Base-by-base conservation (phyloP, 495 filamentous ascomycete species). In the Amorphotheca resinae region DNA sequence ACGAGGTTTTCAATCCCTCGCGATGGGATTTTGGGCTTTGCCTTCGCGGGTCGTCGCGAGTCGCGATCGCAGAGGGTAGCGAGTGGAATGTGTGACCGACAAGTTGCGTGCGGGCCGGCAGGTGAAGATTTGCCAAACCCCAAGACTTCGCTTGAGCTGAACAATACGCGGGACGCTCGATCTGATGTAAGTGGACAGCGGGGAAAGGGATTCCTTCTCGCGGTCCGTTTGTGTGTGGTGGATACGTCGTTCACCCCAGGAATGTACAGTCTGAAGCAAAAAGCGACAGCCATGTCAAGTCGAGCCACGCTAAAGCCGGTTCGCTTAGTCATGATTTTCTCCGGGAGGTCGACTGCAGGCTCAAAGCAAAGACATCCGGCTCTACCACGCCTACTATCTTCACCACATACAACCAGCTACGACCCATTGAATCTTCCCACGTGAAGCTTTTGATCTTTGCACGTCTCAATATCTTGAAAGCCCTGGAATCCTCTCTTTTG, bases 11-110 rank as follows among this genome's bases (percentile, higher is more conserved):
- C 14, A 23, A 33, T 43, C 35, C 3, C 21, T 26, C 20, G 28
- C 26, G 22, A 34, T 38, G 9, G 9, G n/a, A n/a, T 15, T 16
- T 41, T 33, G 44, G 42, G 20, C 26, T 32, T 14, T 46, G 33
- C 9, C 33, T 41, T 41, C 42, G 38, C 42, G 50, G 41, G 43
- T 48, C 42, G 45, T 51, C 49, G 53, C 53, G 53, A 46, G 11
- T 48, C 46, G 46, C 46, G 45, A 44, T 36, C 31, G 22, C 25
- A 28, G 11, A 45, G 47, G 33, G 20, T 35, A 48, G 38, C 6
- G 22, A 43, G 16, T 8, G 31, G 17, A 38, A 34, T 38, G 33
- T 43, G 46, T 49, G 46, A 44, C 34, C 40, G 33, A 34, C 37
- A 25, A 23, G 41, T 8, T 33, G 42, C 33, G 17, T 42, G 28